Evolutionary conservation across 1,284 basidiomycete species (phyloP).

Genomic region (Meripilus lineatus): DNA sequence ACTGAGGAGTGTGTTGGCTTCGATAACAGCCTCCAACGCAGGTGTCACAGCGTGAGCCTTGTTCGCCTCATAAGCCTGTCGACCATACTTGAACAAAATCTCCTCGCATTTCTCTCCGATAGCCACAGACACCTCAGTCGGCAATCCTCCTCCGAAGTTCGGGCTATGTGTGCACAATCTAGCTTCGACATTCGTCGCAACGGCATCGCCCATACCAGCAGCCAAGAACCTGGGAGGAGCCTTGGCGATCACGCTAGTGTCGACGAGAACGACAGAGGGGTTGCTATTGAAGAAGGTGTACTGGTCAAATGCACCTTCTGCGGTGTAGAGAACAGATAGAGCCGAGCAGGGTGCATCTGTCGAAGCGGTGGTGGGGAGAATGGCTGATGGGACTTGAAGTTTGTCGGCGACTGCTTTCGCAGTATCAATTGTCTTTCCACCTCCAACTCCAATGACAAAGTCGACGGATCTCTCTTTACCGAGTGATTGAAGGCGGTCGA

Average conservation of each 20-base stretch:
- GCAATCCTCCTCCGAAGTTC: constrained; percentile 31
- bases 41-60: constrained; percentile 28
- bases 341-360: constrained; percentile 34
- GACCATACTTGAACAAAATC: constrained; percentile 30
- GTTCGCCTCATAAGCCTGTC: constrained; percentile 31
- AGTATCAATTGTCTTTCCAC: constrained; percentile 31
- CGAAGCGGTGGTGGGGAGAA: constrained; percentile 30
- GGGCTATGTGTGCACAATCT: constrained; percentile 22
- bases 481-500: constrained; percentile 21
- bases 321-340: constrained; percentile 30
- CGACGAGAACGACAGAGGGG: constrained; percentile 29
- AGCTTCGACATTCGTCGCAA: constrained; percentile 33
- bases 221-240: constrained; percentile 30
- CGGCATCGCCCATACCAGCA: constrained; percentile 31
- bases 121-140: constrained; percentile 26
- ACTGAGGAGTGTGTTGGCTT: constrained; percentile 31
- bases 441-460: constrained; percentile 31
- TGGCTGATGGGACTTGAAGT: constrained; percentile 24
- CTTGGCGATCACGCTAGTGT: constrained; percentile 28
- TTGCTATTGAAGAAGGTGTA: constrained; percentile 32
- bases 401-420: constrained; percentile 28
- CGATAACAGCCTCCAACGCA: constrained; percentile 31
- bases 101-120: constrained; percentile 33
- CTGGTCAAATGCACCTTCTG: constrained; percentile 28
- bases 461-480: constrained; percentile 19